These are phyloP conservation scores for Thermoascus crustaceus DNA, from an alignment of 2,329 filamentous ascomycete species.

Conservation along the genomic window DNA sequence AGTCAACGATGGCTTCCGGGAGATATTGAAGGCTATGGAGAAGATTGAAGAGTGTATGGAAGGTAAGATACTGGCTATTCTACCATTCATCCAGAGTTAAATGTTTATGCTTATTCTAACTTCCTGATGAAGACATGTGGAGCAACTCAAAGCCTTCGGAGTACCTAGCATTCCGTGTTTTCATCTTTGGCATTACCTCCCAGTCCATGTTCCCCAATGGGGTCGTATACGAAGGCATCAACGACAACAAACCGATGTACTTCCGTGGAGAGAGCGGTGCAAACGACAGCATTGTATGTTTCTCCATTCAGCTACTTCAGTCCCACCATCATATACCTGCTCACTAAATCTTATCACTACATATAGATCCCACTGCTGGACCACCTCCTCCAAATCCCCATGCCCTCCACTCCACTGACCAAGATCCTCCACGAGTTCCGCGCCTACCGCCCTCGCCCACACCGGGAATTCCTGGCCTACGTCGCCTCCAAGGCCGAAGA, in stretches of 20 bases:
- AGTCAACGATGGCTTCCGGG: conserved; percentile 58
- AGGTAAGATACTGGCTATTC: conserved; percentile 33
- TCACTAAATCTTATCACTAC: too few species aligned
- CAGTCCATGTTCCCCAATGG: conserved; percentile 93
- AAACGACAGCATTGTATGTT: conserved; percentile 74
- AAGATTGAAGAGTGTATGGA: conserved; percentile 77
- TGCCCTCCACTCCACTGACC: conserved; percentile 84
- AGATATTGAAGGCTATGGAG: conserved; percentile 55
- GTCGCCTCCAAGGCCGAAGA: conserved; percentile 51
- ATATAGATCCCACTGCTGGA: conserved; percentile 70
- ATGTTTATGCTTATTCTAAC: conserved; percentile 1
- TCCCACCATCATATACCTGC: background rate
- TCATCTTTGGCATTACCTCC: conserved; percentile 91
- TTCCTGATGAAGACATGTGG: conserved; percentile 63
- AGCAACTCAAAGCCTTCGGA: conserved; percentile 70
- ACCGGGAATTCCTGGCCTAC: conserved; percentile 73
- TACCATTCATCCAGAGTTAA: background rate
- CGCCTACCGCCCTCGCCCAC: conserved; percentile 78
- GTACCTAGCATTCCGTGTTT: conserved; percentile 87
- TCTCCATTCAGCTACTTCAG: background rate
- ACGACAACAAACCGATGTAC: conserved; percentile 59
- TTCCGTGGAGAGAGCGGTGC: conserved; percentile 92
- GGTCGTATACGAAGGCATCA: conserved; percentile 79
- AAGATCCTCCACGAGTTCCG: conserved; percentile 84
- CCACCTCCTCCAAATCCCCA: conserved; percentile 73